Evolutionary conservation across 1,139 yeast genomes (phyloP), one percentile per base, ranked within the genome.

Genomic region (Blastobotrys raffinosifermentans): DNA sequence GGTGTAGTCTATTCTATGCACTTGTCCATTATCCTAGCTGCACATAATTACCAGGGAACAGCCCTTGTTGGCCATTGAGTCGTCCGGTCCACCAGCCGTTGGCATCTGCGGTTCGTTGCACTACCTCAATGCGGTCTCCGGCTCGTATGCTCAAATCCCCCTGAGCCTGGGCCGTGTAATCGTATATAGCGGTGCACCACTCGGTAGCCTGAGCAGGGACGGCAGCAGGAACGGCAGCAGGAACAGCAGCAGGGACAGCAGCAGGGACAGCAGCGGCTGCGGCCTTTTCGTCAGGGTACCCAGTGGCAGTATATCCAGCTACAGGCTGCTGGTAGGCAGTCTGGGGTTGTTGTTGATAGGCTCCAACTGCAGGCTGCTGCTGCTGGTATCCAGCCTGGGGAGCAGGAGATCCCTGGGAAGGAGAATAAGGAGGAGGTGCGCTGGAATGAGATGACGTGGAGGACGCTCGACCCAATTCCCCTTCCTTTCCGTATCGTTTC

Each of bases 31-130:
- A 53, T 17, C 58, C 53, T n/a, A 83, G 61, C 58, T 83, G 89
- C 23, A 91, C 97, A 55, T 91, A 91, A 60, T 89, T 91, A 11
- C 96, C 97, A 4, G 98, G 98, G 69, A 91, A 91, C 5, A 80
- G 84, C 38, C 98, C 98, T 39, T 80, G 78, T 45, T 72, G 80
- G 8, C 96, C 96, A 53, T 87, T 85, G 50, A 75, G 67, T 38
- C 71, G 67, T n/a, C 98, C 98, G 1, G 95, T 85, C 98, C 98
- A 91, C 98, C 98, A 91, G 3, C 95, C 97, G 53, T 86, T 86
- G 38, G 79, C 72, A 57, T 87, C 96, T 0, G 76, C 71, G 1
- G 94, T 81, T 53, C 84, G 78, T 56, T 86, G 85, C 4, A 87
- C 73, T 41, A 91, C 70, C 52, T 85, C 87, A 51, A 91, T 87